These are phyloP conservation scores for Fusarium clavum DNA, from an alignment of 2,329 filamentous ascomycete species.

Conservation along the genomic window DNA sequence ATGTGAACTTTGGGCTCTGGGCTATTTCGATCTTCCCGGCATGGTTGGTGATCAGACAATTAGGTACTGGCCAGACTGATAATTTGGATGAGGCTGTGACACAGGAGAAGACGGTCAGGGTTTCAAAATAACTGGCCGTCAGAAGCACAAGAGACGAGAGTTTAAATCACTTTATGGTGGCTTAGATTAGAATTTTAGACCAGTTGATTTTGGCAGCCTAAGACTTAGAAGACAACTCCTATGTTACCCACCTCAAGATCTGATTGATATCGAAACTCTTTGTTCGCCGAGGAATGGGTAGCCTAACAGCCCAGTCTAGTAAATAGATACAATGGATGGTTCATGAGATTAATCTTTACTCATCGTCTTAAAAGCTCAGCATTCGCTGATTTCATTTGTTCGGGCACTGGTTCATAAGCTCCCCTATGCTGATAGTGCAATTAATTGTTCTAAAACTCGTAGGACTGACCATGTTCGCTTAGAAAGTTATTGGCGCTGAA, in stretches of 20 bases:
- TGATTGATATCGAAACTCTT: no score
- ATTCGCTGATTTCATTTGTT: background rate
- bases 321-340: background rate
- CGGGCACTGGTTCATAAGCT: accelerated
- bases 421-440: background rate
- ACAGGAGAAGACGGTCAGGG: background rate
- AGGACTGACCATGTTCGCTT: background rate
- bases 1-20: constrained; percentile 76
- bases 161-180: accelerated
- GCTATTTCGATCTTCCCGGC: constrained; percentile 68
- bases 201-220: accelerated
- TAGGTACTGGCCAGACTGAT: background rate
- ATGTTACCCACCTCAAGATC: no score
- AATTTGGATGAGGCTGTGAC: background rate
- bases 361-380: background rate
- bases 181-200: background rate
- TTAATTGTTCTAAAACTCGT: background rate
- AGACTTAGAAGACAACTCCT: background rate
- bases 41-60: constrained; percentile 64
- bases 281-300: no score
- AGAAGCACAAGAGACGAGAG: background rate
- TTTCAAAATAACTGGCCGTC: background rate
- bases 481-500: background rate
- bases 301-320: background rate
- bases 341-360: background rate